Evolutionary conservation across 331 rosid genomes (phyloP).

Genomic region (Malus hybrid): DNA sequence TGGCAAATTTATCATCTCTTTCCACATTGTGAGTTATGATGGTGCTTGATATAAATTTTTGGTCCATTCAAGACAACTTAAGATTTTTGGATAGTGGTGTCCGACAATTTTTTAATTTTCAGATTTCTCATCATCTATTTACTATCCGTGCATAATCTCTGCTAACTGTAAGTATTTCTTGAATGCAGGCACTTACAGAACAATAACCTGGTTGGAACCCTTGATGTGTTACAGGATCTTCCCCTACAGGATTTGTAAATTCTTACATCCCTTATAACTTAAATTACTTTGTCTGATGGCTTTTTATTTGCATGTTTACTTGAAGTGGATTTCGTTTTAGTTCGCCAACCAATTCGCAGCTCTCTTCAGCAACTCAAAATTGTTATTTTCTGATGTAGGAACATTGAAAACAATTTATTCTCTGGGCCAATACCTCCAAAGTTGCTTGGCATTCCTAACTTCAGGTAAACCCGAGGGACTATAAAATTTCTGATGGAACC

Average conservation of each 20-base stretch:
- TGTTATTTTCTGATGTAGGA: slow-evolving; percentile 26
- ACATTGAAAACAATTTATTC: slow-evolving; percentile 63
- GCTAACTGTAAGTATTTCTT: neutral
- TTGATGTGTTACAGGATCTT: slow-evolving; percentile 58
- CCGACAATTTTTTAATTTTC: neutral
- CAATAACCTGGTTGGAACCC: slow-evolving; percentile 60
- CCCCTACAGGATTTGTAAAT: slow-evolving; percentile 59
- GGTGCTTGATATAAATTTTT: neutral
- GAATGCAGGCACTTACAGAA: slow-evolving; percentile 62
- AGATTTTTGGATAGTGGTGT: neutral
- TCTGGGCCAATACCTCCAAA: slow-evolving; percentile 83
- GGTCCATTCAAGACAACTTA: neutral
- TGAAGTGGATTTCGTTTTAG: neutral
- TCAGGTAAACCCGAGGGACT: slow-evolving; percentile 39
- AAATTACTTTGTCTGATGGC: neutral
- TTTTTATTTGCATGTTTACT: neutral
- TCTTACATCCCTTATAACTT: slow-evolving; percentile 22
- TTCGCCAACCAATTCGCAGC: neutral
- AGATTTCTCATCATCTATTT: neutral
- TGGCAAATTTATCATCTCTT: slow-evolving; percentile 52
- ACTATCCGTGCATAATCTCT: neutral
- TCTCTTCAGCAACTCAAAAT: slow-evolving; percentile 7
- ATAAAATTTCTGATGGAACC: too few relatives aligned
- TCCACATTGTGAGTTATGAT: slow-evolving; percentile 46
- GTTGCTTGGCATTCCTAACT: slow-evolving; percentile 46